Base-by-base conservation (phyloP, 2,329 filamentous ascomycete genomes). In the Tolypocladium inflatum region DNA sequence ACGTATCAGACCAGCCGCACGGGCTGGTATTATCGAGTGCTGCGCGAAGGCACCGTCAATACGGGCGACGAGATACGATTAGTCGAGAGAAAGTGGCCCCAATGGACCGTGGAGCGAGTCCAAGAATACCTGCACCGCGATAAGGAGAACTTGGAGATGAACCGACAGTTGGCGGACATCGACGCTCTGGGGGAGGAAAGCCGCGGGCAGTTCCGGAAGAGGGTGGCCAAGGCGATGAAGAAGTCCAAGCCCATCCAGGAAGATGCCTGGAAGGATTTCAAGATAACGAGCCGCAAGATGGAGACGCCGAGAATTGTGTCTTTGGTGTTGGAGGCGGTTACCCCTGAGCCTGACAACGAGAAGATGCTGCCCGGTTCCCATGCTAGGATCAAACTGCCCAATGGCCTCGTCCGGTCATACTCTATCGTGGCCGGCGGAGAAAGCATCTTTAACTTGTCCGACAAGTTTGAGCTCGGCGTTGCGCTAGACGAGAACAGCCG, bases 21-120 rank as follows among this genome's bases (percentile, higher is more conserved):
- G 0, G 85, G 85, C 0, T 88, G 84, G 85, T 82, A 87, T 66
- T 87, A 87, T 62, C 79, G 84, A 2, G 80, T 88, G 1, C 65
- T 87, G 19, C 71, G 73, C 3, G 76, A 80, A 38, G 85, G 86
- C 0, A 71, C 66, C 0, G 77, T 88, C 48, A 68, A 74, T 21
- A 76, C 76, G 0, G 85, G 85, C 9, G 83, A 87, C 63, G 72
- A 76, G 63, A 80, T 88, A 60, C 70, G 68, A 5, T 71, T 88
- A 0, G 70, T 85, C 0, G 78, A 82, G 67, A 74, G 85, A 15
- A 74, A 68, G 23, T 74, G 81, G 70, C 83, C 84, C 0, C 64
- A 74, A 45, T 88, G 85, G 86, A 85, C 84, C 0, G 77, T 88
- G 39, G 81, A 84, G 66, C 74, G 80, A 13, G 72, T 88, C 0